phyloP scores from a whole-genome alignment of 2,329 filamentous ascomycete genomes.

The Cercospora sp. region DNA sequence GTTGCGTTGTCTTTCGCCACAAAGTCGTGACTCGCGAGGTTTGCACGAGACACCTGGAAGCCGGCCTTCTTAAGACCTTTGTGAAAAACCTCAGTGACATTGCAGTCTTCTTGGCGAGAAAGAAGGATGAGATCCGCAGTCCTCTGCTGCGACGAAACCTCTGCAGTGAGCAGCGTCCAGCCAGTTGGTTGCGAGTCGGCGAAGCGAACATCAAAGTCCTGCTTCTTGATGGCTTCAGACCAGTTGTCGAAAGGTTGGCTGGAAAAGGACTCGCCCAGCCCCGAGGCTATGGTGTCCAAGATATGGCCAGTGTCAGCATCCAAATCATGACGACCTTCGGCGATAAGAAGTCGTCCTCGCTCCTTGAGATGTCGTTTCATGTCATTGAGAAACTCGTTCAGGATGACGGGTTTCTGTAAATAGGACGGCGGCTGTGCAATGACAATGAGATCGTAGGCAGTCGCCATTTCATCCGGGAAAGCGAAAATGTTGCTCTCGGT shows the following conservation, averaged over 20 bases:
- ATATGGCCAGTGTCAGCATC: background rate
- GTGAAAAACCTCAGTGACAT: background rate
- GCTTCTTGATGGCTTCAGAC: constrained; percentile 1
- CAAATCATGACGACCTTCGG: background rate
- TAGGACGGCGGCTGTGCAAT: background rate
- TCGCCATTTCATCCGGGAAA: background rate
- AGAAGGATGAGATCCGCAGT: background rate
- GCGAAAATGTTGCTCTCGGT: background rate
- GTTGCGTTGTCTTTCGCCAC: background rate
- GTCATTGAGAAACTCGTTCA: background rate
- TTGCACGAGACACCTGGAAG: background rate
- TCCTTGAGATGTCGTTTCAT: background rate
- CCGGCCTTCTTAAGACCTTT: background rate
- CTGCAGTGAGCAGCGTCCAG: background rate
- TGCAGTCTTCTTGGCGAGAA: background rate
- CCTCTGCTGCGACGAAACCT: background rate
- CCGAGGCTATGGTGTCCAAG: background rate
- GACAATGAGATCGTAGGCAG: background rate
- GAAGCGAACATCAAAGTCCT: background rate
- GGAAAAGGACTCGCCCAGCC: background rate
- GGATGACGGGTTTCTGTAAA: background rate
- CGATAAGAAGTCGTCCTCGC: background rate
- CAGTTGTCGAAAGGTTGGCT: background rate
- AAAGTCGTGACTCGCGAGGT: background rate
- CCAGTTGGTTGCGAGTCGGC: background rate